A percentile compares a stretch with the other conserved stretches of the same genome.
Evolutionary conservation across 164 flowering plant species (phyloP).

Genomic region (Vitis amurensis): DNA sequence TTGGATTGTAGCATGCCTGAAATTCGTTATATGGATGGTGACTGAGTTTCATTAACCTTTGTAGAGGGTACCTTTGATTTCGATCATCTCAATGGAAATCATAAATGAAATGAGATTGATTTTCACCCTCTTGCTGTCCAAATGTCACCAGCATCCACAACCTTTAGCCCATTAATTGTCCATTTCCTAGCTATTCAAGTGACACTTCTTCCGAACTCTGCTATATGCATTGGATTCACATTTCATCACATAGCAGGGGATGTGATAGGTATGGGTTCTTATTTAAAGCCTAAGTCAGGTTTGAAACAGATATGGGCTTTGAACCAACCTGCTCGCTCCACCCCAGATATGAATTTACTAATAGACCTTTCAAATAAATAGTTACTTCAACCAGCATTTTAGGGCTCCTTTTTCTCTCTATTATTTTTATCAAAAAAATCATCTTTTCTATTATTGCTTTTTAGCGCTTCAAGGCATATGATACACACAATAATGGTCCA

Average conservation of each 20-base stretch:
- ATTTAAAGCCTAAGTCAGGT: background rate
- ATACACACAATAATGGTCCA: too few species aligned
- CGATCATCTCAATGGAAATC: slow-evolving; percentile 4
- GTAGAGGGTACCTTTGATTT: slow-evolving; percentile 21
- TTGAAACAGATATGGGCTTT: slow-evolving; percentile 29
- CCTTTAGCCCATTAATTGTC: background rate
- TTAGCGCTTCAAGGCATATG: too few species aligned
- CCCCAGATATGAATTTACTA: too few species aligned
- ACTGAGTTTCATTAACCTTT: slow-evolving; percentile 18
- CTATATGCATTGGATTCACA: slow-evolving; percentile 21
- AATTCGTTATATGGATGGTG: slow-evolving; percentile 6
- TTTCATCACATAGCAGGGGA: slow-evolving; percentile 23
- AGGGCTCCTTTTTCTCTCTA: too few species aligned
- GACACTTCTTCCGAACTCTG: slow-evolving; percentile 24
- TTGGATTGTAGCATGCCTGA: too few species aligned
- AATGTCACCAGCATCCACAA: background rate
- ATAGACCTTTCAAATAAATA: too few species aligned
- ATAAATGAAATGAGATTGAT: slow-evolving; percentile 6
- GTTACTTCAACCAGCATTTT: too few species aligned
- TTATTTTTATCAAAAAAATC: too few species aligned
- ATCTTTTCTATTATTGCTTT: too few species aligned
- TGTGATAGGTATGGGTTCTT: slow-evolving; percentile 3
- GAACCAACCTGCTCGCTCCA: too few species aligned
- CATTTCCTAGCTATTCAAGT: slow-evolving; percentile 20
- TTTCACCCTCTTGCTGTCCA: slow-evolving; percentile 13